Evolutionary conservation across 805 yeast species (phyloP).

Genomic region (Candida stauntonica): DNA sequence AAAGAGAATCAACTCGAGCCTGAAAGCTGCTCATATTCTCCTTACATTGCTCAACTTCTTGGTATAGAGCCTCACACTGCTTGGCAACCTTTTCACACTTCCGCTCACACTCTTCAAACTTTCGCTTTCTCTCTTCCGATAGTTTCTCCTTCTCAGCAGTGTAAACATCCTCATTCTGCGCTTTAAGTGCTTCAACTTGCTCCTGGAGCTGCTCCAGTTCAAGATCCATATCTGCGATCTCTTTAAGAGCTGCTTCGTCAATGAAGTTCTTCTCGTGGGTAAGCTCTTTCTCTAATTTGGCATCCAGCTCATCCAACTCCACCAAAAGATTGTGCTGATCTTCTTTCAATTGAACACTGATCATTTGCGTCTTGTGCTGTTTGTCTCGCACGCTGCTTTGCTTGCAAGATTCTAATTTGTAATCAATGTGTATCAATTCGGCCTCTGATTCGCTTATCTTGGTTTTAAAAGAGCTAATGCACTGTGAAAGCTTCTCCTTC

Average conservation of each 20-base stretch:
- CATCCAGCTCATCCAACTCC: slow-evolving; percentile 33
- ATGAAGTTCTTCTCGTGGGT: slow-evolving; percentile 24
- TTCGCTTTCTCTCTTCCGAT: slow-evolving; percentile 2
- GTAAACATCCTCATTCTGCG: slow-evolving; percentile 6
- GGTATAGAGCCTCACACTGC: slow-evolving; percentile 26
- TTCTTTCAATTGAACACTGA: slow-evolving; percentile 26
- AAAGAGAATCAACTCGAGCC: slow-evolving; percentile 2
- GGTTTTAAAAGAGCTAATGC: slow-evolving; percentile 8
- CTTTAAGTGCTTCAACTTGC: slow-evolving; percentile 2
- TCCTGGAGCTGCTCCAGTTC: slow-evolving; percentile 8
- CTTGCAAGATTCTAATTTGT: slow-evolving; percentile 8
- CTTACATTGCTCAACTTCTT: slow-evolving; percentile 19
- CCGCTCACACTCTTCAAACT: slow-evolving; percentile 12
- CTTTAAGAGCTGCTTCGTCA: slow-evolving; percentile 9
- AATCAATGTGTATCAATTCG: slow-evolving; percentile 11
- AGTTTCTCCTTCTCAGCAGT: slow-evolving; percentile 1
- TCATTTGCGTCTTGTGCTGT: slow-evolving; percentile 16
- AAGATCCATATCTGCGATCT: slow-evolving; percentile 20
- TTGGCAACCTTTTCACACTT: slow-evolving; percentile 29
- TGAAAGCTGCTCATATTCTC: slow-evolving; percentile 4
- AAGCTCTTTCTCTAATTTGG: slow-evolving; percentile 25
- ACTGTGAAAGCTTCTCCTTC: slow-evolving; percentile 3
- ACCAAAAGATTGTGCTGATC: slow-evolving; percentile 25
- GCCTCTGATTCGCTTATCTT: slow-evolving; percentile 17
- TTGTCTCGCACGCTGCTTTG: slow-evolving; percentile 4